Conservation (phyloP, 768 basidiomycete genomes). For the Rhodotorula babjevae region DNA sequence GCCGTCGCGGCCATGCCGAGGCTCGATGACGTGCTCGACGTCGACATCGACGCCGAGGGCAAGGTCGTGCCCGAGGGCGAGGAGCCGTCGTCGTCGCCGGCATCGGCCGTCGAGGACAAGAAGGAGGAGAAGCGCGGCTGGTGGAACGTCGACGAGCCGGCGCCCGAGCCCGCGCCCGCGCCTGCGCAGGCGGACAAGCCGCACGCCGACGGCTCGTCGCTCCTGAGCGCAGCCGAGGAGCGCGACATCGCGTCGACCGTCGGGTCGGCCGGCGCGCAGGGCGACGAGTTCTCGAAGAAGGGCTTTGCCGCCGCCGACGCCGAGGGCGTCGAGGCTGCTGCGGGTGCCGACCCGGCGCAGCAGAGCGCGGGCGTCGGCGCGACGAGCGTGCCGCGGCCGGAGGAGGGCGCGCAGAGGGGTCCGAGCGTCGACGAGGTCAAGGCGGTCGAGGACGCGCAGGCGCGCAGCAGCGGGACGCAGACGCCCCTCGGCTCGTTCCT, state of each 20-base stretch:
- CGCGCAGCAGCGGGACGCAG: neutral
- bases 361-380: too few species aligned
- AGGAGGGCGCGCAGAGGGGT: neutral
- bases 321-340: neutral
- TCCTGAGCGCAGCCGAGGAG: neutral
- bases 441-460: neutral
- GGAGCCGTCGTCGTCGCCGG: neutral
- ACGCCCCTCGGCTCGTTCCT: constrained; percentile 4
- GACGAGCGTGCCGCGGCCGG: too few species aligned
- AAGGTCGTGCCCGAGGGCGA: constrained; percentile 4
- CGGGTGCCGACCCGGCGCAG: too few species aligned
- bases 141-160: neutral
- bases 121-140: neutral
- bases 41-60: constrained; percentile 6
- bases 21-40: constrained; percentile 22
- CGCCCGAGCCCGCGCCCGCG: neutral
- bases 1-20: constrained; percentile 8
- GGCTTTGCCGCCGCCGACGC: neutral
- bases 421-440: neutral
- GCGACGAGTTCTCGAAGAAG: constrained; percentile 17
- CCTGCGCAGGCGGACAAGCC: neutral
- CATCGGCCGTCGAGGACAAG: neutral
- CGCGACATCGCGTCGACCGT: neutral
- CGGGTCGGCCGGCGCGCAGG: constrained; percentile 10
- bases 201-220: neutral